phyloP scores from a whole-genome alignment of 2,329 filamentous ascomycete genomes.

The Colletotrichum plurivorum region DNA sequence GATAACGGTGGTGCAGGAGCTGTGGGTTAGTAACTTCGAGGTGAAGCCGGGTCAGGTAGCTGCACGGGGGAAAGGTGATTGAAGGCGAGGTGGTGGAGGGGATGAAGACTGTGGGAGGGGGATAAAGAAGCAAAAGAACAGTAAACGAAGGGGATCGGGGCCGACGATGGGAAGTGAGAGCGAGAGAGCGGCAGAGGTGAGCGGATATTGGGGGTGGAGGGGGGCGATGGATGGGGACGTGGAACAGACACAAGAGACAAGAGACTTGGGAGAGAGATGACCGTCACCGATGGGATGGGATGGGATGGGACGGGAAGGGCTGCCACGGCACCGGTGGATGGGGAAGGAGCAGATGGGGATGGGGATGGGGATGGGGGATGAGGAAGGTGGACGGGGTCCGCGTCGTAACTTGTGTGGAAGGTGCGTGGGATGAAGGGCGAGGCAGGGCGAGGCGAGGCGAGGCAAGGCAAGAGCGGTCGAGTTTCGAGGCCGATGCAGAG shows the following conservation, averaged over 20 bases:
- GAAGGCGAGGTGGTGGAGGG: background rate
- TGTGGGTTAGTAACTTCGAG: too few species aligned
- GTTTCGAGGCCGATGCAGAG: too few species aligned
- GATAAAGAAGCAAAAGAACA: too few species aligned
- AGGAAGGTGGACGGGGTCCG: background rate
- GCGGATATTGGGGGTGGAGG: background rate
- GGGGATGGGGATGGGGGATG: slow-evolving; percentile 23
- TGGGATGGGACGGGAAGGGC: background rate
- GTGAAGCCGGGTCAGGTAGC: too few species aligned
- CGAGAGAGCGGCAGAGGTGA: too few species aligned
- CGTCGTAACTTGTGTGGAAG: too few species aligned
- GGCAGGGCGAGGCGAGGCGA: slow-evolving; percentile 5
- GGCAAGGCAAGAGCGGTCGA: background rate
- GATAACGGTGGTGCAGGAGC: background rate
- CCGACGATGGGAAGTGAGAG: too few species aligned
- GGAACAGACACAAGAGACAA: background rate
- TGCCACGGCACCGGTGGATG: background rate
- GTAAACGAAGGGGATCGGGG: too few species aligned
- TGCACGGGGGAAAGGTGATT: too few species aligned
- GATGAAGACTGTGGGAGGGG: background rate
- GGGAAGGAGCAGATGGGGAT: slow-evolving; percentile 9
- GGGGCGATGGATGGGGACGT: background rate
- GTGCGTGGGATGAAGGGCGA: background rate
- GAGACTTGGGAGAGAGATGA: background rate
- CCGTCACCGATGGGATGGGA: background rate